phyloP scores from a whole-genome alignment of 495 filamentous ascomycete genomes.

The Tuber aestivum region DNA sequence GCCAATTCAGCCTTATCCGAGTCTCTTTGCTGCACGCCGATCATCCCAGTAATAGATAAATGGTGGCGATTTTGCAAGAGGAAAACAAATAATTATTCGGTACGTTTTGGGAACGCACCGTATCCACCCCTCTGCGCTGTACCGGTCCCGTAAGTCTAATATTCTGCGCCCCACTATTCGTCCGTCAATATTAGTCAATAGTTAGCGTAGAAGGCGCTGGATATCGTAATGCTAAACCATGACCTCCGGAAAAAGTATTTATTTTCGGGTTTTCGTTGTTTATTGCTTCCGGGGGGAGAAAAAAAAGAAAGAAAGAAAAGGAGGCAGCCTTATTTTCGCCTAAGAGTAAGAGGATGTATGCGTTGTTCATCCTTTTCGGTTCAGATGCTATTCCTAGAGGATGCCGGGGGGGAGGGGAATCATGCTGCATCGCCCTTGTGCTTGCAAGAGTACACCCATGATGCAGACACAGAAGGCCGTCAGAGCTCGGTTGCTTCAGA shows the following conservation, averaged over 20 bases:
- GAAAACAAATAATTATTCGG: not conserved
- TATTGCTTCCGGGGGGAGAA: not conserved
- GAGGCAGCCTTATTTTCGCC: not conserved
- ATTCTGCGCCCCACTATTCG: not conserved
- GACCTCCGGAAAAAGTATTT: not conserved
- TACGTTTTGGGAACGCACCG: not conserved
- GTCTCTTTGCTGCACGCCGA: not conserved
- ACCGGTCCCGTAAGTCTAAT: not conserved
- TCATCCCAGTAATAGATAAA: not conserved
- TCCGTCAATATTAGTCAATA: not conserved
- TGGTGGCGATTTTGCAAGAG: not conserved
- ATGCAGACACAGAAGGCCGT: not conserved
- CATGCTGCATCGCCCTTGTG: not conserved
- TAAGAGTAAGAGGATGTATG: not conserved
- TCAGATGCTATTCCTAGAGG: not conserved
- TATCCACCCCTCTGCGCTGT: not conserved
- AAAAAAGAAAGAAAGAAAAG: not conserved
- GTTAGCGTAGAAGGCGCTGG: not conserved
- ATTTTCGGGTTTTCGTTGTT: not conserved
- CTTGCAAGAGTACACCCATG: not conserved
- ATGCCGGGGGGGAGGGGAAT: not conserved
- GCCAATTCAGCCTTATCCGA: constrained; percentile 1
- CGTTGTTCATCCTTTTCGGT: not conserved
- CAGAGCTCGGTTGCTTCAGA: not conserved
- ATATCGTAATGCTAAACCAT: not conserved